Conservation (phyloP, 441 rosid species). For the Mallotus japonicus region DNA sequence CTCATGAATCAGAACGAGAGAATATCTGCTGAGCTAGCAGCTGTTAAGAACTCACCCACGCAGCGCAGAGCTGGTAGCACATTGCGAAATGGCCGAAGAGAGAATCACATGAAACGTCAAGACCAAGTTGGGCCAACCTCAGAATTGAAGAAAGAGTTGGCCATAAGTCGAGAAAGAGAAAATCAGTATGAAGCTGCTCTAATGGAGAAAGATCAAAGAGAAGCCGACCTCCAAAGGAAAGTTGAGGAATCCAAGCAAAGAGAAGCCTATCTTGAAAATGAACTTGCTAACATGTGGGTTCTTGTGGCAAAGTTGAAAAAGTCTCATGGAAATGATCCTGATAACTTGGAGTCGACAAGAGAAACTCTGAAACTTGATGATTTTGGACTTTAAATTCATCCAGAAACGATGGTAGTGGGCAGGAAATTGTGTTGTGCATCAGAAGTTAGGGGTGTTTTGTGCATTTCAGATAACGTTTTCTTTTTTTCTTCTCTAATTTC, state of each 20-base stretch:
- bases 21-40: constrained; percentile 59
- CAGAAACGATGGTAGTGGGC: constrained; percentile 18
- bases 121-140: constrained; percentile 54
- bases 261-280: constrained; percentile 94
- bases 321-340: constrained; percentile 53
- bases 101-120: constrained; percentile 46
- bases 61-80: constrained; percentile 51
- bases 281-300: constrained; percentile 99
- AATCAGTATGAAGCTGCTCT: constrained; percentile 66
- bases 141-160: constrained; percentile 79
- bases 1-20: constrained; percentile 86
- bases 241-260: constrained; percentile 87
- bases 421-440: constrained; percentile 32
- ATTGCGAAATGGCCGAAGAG: constrained; percentile 64
- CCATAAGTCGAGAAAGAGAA: constrained; percentile 66
- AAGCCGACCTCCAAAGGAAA: constrained; percentile 66
- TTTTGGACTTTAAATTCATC: constrained; percentile 27
- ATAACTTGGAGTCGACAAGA: constrained; percentile 36
- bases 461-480: constrained; percentile 15
- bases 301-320: constrained; percentile 86
- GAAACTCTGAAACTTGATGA: constrained; percentile 27
- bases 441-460: constrained; percentile 20
- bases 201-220: constrained; percentile 64
- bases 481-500: neutral
- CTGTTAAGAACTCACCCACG: constrained; percentile 51